Conservation (phyloP, 225 moss, liverwort and hornwort genomes). For the Rhytidiadelphus loreus region DNA sequence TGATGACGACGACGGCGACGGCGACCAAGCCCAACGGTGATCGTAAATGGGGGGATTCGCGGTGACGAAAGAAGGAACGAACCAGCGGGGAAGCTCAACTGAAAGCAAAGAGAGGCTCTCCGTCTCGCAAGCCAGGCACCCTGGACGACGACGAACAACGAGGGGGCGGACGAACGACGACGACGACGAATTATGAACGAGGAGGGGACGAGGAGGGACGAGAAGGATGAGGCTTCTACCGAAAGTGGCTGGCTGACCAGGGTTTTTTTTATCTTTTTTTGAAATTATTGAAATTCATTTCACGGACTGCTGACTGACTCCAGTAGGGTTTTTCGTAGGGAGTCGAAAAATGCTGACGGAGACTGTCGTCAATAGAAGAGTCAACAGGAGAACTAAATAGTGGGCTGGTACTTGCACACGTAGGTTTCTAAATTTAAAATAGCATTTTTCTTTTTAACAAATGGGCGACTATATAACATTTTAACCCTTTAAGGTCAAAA, state of each 20-base stretch:
- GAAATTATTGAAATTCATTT: background rate
- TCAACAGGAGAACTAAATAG: background rate
- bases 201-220: background rate
- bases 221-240: background rate
- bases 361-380: background rate
- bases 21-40: background rate
- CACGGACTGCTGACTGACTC: background rate
- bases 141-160: background rate
- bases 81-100: background rate
- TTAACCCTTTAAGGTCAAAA: too few relatives aligned
- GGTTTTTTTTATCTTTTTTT: too few relatives aligned
- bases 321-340: too few relatives aligned
- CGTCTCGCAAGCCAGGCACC: background rate
- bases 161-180: too few relatives aligned
- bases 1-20: background rate
- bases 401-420: too few relatives aligned
- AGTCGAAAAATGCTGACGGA: background rate
- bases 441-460: background rate
- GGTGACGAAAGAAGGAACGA: background rate
- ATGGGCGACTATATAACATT: background rate
- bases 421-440: background rate
- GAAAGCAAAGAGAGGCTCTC: background rate
- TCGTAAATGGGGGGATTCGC: background rate
- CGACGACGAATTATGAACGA: background rate
- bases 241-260: background rate